A percentile compares a stretch with the other conserved stretches of the same genome.
Conservation (phyloP, 139 green algal genomes). For the Chlorella vulgaris region DNA sequence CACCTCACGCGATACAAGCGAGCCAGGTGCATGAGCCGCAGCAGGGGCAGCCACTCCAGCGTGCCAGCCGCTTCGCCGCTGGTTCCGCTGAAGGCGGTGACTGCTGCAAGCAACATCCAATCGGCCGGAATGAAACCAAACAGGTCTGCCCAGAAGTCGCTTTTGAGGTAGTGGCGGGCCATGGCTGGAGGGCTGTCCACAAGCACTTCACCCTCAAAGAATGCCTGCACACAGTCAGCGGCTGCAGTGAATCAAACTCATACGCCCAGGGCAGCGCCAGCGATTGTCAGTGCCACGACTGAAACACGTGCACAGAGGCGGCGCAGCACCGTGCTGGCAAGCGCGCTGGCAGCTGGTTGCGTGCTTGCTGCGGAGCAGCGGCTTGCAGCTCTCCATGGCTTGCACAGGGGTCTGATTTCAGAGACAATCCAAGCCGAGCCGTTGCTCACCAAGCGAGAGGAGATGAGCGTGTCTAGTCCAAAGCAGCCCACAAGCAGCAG, state of each 20-base stretch:
- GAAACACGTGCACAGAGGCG: no score
- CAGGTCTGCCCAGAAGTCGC: constrained; percentile 31
- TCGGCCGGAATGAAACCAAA: constrained; percentile 30
- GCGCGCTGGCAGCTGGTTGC: no score
- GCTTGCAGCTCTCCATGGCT: no score
- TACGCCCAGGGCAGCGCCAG: constrained; percentile 11
- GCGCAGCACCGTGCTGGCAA: no score
- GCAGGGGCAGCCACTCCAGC: constrained; percentile 25
- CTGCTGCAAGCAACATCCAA: constrained; percentile 3
- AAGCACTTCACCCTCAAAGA: constrained; percentile 3
- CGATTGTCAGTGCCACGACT: no score
- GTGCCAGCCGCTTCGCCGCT: not conserved
- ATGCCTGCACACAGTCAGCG: not conserved
- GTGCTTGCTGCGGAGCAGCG: no score
- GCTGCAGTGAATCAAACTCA: not conserved
- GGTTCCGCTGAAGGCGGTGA: not conserved
- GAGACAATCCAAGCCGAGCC: no score
- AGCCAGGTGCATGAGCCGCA: constrained; percentile 36
- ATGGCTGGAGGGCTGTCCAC: constrained; percentile 1
- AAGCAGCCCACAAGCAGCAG: constrained; percentile 14
- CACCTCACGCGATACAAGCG: constrained; percentile 5
- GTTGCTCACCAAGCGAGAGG: constrained; percentile 32
- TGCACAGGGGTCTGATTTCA: no score
- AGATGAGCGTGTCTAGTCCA: constrained; percentile 30
- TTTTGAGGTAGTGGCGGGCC: constrained; percentile 19